A percentile compares a stretch with the other conserved stretches of the same genome.
Evolutionary conservation across 371 early-diverging fungal genomes (phyloP).

Genomic region (Rhizopus delemar): DNA sequence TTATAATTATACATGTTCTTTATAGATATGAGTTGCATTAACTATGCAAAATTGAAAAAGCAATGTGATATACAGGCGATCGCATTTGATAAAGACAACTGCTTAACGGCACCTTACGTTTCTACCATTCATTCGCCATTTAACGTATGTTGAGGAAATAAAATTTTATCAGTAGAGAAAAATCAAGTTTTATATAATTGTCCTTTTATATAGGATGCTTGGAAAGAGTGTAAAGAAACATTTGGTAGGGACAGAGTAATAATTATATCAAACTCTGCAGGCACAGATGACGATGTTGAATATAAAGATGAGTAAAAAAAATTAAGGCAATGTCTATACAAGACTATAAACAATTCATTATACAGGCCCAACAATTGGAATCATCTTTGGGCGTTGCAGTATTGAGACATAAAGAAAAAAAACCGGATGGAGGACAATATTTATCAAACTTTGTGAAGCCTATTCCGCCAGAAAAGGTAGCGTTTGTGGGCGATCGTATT

Average conservation of each 20-base stretch:
- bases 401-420: slow-evolving; percentile 68
- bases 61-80: slow-evolving; percentile 64
- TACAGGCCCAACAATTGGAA: slow-evolving; percentile 53
- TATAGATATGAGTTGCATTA: slow-evolving; percentile 70
- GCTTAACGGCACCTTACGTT: slow-evolving; percentile 85
- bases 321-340: neutral
- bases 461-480: slow-evolving; percentile 50
- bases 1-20: neutral
- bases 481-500: slow-evolving; percentile 87
- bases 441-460: slow-evolving; percentile 39
- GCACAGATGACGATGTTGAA: slow-evolving; percentile 76
- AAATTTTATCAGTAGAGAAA: neutral
- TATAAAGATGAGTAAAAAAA: slow-evolving; percentile 46
- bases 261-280: slow-evolving; percentile 94
- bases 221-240: slow-evolving; percentile 63
- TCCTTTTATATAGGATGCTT: slow-evolving; percentile 56
- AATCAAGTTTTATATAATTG: no score
- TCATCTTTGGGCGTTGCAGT: slow-evolving; percentile 54
- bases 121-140: slow-evolving; percentile 70
- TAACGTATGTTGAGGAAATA: slow-evolving; percentile 38
- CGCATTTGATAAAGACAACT: slow-evolving; percentile 95
- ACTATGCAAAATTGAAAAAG: slow-evolving; percentile 59
- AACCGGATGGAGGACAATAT: slow-evolving; percentile 77
- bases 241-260: slow-evolving; percentile 68
- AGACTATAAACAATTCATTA: slow-evolving; percentile 6